These are phyloP conservation scores for Saccharomyces pastorianus DNA, from an alignment of 1,139 yeast genomes.

Conservation along the genomic window DNA sequence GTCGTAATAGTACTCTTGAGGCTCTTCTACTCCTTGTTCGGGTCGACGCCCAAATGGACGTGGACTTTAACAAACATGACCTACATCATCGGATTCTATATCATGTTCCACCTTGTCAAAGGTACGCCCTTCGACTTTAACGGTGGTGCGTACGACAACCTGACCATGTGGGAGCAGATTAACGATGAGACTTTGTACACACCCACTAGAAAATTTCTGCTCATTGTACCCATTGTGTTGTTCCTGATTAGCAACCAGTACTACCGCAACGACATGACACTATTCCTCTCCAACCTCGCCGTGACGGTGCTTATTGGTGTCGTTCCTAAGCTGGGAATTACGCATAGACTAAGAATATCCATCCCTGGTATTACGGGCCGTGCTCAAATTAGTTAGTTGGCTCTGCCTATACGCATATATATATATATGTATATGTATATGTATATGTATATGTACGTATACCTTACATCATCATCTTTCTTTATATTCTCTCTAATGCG, in stretches of 20 bases:
- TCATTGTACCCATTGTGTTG: conserved; percentile 82
- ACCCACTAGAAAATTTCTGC: conserved; percentile 86
- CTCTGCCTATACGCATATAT: neutral
- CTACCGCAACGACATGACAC: conserved; percentile 70
- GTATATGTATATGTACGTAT: neutral
- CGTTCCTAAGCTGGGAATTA: conserved; percentile 78
- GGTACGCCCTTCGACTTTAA: conserved; percentile 97
- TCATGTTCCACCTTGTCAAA: conserved; percentile 93
- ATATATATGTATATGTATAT: neutral
- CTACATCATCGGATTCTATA: conserved; percentile 71
- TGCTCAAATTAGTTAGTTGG: conserved; percentile 28
- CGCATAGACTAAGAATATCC: conserved; percentile 71
- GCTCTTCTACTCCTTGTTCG: conserved; percentile 65
- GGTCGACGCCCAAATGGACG: conserved; percentile 53
- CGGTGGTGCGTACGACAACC: conserved; percentile 89
- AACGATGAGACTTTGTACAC: conserved; percentile 97
- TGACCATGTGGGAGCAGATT: conserved; percentile 98
- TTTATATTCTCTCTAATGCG: neutral
- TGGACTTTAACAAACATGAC: conserved; percentile 10
- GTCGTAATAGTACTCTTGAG: conserved; percentile 71
- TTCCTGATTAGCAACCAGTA: conserved; percentile 87
- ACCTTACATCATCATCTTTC: neutral
- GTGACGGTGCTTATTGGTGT: conserved; percentile 75
- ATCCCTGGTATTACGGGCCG: conserved; percentile 39
- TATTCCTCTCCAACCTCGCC: conserved; percentile 70